Evolutionary conservation across 169 alveolate genomes (phyloP).

Genomic region (Plasmodium cynomolgi): DNA sequence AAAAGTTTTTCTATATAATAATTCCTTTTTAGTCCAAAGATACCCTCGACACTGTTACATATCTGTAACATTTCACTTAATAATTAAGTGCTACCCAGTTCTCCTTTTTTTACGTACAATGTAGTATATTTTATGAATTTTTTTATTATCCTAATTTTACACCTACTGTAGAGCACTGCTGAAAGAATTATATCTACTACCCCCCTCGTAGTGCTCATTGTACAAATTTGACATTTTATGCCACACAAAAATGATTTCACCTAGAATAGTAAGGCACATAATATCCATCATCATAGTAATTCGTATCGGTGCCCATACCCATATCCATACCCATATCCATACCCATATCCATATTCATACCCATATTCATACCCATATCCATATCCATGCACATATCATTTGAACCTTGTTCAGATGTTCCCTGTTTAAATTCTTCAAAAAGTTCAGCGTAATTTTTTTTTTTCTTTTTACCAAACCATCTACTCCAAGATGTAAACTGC

Average conservation of each 20-base stretch:
- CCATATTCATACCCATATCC: too few relatives aligned
- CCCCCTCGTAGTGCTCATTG: background rate
- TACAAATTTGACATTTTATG: background rate
- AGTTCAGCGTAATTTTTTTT: background rate
- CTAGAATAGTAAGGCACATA: background rate
- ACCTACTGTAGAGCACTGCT: background rate
- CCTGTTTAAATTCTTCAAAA: background rate
- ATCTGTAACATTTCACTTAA: background rate
- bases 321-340: too few relatives aligned
- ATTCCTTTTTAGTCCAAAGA: background rate
- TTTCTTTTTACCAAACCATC: background rate
- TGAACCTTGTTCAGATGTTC: background rate
- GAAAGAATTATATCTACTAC: background rate
- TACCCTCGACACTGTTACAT: background rate
- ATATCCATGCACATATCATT: background rate
- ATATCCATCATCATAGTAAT: background rate
- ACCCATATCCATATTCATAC: too few relatives aligned
- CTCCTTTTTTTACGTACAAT: background rate
- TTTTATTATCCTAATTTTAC: background rate
- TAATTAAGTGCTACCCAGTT: background rate
- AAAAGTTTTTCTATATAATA: background rate
- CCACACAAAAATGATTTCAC: background rate
- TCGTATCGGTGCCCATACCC: too few relatives aligned
- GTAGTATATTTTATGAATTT: background rate
- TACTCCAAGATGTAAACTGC: background rate